These are phyloP conservation scores for Tylopilus subfusipes DNA, from an alignment of 768 basidiomycete species.

Conservation along the genomic window DNA sequence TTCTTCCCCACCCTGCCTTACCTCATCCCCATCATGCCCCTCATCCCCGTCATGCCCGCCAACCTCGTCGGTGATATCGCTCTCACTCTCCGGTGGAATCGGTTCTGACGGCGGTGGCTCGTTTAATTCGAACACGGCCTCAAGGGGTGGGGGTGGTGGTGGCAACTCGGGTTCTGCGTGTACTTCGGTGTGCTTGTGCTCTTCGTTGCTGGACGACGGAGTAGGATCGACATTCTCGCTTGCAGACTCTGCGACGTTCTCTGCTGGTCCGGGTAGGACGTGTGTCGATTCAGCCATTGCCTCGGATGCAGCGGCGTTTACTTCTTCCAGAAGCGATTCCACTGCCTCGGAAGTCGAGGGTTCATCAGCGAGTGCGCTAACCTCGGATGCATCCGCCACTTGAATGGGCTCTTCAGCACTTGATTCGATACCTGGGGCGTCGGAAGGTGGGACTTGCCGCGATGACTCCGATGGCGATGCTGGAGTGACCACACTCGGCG, in stretches of 20 bases:
- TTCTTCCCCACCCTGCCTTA: conserved; percentile 13
- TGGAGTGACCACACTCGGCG: neutral
- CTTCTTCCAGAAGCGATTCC: conserved; percentile 11
- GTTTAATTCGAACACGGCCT: conserved; percentile 24
- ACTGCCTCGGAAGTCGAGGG: neutral
- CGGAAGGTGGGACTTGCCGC: neutral
- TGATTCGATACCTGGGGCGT: conserved; percentile 7
- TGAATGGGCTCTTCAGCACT: conserved; percentile 7
- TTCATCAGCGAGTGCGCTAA: neutral
- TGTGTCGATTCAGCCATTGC: conserved; percentile 2
- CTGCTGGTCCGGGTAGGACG: conserved; percentile 1
- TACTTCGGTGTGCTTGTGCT: neutral
- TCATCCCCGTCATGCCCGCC: conserved; percentile 21
- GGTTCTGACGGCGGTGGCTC: conserved; percentile 33
- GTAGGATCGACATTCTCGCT: conserved; percentile 6
- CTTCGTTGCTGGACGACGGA: conserved; percentile 1
- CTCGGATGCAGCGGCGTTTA: neutral
- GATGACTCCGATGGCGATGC: neutral
- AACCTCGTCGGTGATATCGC: conserved; percentile 35
- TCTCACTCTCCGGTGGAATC: conserved; percentile 31
- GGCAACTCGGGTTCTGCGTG: conserved; percentile 7
- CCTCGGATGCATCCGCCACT: neutral
- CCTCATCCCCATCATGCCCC: conserved; percentile 21
- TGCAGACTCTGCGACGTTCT: neutral
- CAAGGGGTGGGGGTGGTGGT: neutral